Evolutionary conservation across 768 basidiomycete genomes (phyloP), one percentile per base, ranked within the genome.

Genomic region (Mycena capillaripes): DNA sequence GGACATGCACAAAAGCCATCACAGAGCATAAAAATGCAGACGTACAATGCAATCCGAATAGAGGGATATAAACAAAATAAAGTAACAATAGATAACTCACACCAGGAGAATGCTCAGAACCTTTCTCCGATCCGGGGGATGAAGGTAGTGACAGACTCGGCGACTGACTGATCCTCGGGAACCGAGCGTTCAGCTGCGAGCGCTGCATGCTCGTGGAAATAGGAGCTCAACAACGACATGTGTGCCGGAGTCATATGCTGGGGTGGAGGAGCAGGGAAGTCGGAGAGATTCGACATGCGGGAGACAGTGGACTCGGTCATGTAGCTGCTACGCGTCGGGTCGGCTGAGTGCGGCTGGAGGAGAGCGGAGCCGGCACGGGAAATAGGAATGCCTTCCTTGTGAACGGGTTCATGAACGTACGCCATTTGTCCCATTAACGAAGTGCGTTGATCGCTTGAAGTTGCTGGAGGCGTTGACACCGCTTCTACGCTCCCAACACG

Each of bases 401-500:
- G 58, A 4, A 50, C n/a, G 11, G 27, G 57, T 12, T 36, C 40
- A 36, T 63, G 50, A 2, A 75, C 61, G 38, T 79, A 77, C 25
- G 80, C 79, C 66, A 86, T 79, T 53, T 86, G 82, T 7, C 85
- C 86, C 21, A 78, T 81, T 61, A 79, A 82, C 7, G 86, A 87
- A 12, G 69, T 59, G 17, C 87, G 88, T 56, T 84, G 83, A 32
- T 84, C 80, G 4, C 81, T 77, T 3, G 79, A 73, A 17, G 83
- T 81, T n/a, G 85, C 81, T 12, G 87, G 82, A 0, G 90, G 91
- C 0, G 89, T 91, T 12, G 83, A 79, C 4, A 86, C 78, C 0
- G 89, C 86, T 70, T 88, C 89, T 8, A 91, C 82, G 36, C 82
- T 77, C 27, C 89, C 88, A 32, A 91, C 78, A 46, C 89, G 87